Evolutionary conservation across 2,329 filamentous ascomycete genomes (phyloP).

Genomic region (Diplodia intermedia): DNA sequence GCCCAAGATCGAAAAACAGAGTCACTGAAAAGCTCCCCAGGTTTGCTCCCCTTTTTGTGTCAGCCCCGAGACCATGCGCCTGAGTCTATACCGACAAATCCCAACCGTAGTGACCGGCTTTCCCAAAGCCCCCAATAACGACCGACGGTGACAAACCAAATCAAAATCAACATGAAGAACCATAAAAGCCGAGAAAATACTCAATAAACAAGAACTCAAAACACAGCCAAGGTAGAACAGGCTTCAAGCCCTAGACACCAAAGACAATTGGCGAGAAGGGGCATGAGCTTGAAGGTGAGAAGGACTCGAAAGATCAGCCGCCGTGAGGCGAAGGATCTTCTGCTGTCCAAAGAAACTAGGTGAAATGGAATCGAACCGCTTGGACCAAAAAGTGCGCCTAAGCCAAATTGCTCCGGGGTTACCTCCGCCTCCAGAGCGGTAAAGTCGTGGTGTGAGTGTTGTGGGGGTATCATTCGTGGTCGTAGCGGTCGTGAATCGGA

Average conservation of each 20-base stretch:
- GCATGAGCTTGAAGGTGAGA: constrained; percentile 5
- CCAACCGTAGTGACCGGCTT: neutral
- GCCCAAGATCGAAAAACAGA: constrained; percentile 5
- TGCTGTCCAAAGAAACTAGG: neutral
- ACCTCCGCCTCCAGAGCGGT: constrained; percentile 1
- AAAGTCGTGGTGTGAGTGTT: constrained; percentile 21
- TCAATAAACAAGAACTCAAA: neutral
- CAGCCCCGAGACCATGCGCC: constrained; percentile 6
- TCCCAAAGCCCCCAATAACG: constrained; percentile 6
- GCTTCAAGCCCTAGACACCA: neutral
- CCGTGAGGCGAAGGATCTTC: neutral
- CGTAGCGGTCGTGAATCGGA: constrained; percentile 26
- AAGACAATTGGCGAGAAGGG: neutral
- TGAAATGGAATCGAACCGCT: constrained; percentile 4
- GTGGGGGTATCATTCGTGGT: constrained; percentile 31
- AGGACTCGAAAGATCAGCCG: neutral
- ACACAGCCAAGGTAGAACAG: constrained; percentile 10
- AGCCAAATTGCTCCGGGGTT: constrained; percentile 21
- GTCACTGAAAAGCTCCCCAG: neutral
- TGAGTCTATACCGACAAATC: constrained; percentile 7
- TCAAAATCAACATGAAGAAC: neutral
- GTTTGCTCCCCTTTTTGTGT: neutral
- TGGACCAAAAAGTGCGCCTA: constrained; percentile 18
- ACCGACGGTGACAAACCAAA: constrained; percentile 7
- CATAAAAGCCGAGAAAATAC: neutral